phyloP scores from a whole-genome alignment of 106 monocot genomes.

The Gastrodia elata region DNA sequence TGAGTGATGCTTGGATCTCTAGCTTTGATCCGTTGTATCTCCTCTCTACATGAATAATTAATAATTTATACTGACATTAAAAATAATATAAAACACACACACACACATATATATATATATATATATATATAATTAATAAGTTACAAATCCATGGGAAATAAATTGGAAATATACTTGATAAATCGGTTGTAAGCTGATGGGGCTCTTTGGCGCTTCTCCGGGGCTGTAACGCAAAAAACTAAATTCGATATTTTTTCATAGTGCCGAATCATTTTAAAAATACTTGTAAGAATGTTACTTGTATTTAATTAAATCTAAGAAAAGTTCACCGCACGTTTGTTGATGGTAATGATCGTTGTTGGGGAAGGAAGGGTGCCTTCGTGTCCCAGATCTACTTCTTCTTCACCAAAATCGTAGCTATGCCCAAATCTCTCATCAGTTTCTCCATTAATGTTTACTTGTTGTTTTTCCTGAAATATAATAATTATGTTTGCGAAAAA shows the following conservation, averaged over 20 bases:
- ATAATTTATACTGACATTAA: neutral
- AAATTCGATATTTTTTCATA: too few relatives aligned
- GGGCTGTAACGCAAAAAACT: slow-evolving; percentile 52
- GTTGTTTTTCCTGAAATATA: slow-evolving; percentile 16
- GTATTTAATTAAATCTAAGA: neutral
- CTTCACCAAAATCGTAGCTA: neutral
- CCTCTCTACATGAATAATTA: slow-evolving; percentile 36
- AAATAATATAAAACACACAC: too few relatives aligned
- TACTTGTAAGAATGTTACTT: neutral
- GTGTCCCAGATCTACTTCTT: slow-evolving; percentile 21
- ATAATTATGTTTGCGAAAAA: too few relatives aligned
- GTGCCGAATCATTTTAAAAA: too few relatives aligned
- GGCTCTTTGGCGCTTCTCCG: slow-evolving; percentile 86
- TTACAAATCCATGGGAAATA: neutral
- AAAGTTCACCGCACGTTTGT: slow-evolving; percentile 60
- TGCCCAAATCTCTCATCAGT: neutral
- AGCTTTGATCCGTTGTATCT: slow-evolving; percentile 66
- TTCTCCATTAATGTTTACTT: slow-evolving; percentile 14
- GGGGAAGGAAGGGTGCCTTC: slow-evolving; percentile 11
- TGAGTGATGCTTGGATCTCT: slow-evolving; percentile 45
- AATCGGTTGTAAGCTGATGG: slow-evolving; percentile 89
- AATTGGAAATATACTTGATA: slow-evolving; percentile 56
- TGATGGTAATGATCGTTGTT: slow-evolving; percentile 19
- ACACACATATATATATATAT: neutral
- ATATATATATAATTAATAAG: neutral